Conservation (phyloP, 2,329 filamentous ascomycete genomes). For the Biscogniauxia mediterranea region DNA sequence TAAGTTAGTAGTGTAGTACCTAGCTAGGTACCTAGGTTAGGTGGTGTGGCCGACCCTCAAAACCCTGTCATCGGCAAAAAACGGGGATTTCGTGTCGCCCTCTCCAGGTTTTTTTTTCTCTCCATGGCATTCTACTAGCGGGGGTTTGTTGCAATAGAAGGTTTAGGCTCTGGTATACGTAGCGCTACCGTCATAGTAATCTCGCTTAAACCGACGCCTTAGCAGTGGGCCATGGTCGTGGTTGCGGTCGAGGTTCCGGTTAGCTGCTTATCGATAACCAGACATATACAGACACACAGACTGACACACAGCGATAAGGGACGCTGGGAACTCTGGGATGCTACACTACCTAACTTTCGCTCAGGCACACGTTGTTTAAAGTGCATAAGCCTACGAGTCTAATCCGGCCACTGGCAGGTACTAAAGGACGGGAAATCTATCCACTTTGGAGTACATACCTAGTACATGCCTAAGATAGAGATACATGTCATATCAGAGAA, state of each 20-base stretch:
- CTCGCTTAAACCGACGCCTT: conserved; percentile 13
- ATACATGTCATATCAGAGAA: not conserved
- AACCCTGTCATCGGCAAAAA: conserved; percentile 12
- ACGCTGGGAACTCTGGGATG: too few species aligned
- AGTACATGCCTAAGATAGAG: too few species aligned
- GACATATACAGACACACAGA: too few species aligned
- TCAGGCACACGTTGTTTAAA: not conserved
- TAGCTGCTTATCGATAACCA: not conserved
- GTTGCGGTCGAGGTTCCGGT: not conserved
- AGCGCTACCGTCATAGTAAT: conserved; percentile 17
- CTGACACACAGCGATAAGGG: too few species aligned
- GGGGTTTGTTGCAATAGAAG: not conserved
- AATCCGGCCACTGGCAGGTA: not conserved
- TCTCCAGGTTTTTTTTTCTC: not conserved
- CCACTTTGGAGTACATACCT: not conserved
- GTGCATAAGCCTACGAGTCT: not conserved
- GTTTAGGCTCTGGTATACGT: conserved; percentile 8
- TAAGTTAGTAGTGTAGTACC: not conserved
- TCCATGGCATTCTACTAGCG: not conserved
- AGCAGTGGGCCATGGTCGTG: not conserved
- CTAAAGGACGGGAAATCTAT: not conserved
- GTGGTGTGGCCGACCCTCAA: not conserved
- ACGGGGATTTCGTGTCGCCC: conserved; percentile 10
- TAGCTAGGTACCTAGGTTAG: too few species aligned
- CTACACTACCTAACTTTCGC: not conserved